Evolutionary conservation across 345 rosid genomes (phyloP), one percentile per base, ranked within the genome.

Genomic region (Laguncularia racemosa): DNA sequence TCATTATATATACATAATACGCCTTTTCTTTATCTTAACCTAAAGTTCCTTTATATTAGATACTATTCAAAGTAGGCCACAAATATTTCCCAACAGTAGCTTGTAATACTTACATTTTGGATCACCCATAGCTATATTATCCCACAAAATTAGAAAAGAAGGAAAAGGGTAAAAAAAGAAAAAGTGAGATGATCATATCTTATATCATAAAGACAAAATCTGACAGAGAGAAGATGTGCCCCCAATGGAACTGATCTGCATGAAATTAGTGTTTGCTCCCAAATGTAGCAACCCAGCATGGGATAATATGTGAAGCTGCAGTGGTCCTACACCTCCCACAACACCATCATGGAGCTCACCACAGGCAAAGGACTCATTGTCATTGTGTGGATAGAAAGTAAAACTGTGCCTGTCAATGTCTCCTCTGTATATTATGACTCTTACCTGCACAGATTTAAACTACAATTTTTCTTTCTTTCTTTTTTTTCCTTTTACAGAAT

Each of bases 231-330:
- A 52, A 16, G 62, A 38, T 51, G 40, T 33, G 40, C 7, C 40
- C 40, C 5, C 9, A 33, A 6, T 6, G 40, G 40, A 33, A 33
- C 61, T 50, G 21, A 28, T 45, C 46, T 58, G 59, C 14, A 56
- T 53, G 58, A 70, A 21, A 61, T 58, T 33, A 33, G 40, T 50
- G 63, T 26, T 18, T 75, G 82, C 63, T 67, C 61, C 75, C 78
- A 61, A 16, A 60, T 75, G 56, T n/a, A 21, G 67, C 53, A 66
- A 70, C 76, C 74, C 56, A 49, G 72, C 80, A 62, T 74, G 56
- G 47, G 51, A 20, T 49, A 16, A 51, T 58, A 48, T 4, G 44
- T 0, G 40, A 33, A 33, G 40, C 0, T 1, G 9, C 40, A 33
- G 40, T 47, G 51, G 51, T 47, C 51, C 51, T 0, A 18, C 52